A percentile compares a stretch with the other conserved stretches of the same genome.
These are phyloP conservation scores for Hypoxylon cercidicola DNA, from an alignment of 495 filamentous ascomycete genomes.

Conservation along the genomic window DNA sequence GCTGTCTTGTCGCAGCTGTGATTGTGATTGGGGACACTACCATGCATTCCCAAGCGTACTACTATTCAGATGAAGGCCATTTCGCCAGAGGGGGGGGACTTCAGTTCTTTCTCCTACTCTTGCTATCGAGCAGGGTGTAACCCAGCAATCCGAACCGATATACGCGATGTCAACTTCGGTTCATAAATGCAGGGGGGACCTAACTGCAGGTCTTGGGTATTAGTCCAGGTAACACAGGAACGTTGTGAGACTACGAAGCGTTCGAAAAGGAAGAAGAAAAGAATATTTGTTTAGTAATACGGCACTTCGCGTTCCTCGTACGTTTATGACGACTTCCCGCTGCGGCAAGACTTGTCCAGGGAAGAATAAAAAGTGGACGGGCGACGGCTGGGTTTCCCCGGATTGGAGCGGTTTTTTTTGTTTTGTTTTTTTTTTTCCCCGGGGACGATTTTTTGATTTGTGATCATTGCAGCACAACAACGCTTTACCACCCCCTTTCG, in stretches of 20 bases:
- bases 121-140: neutral
- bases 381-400: neutral
- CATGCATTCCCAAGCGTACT: conserved; percentile 1
- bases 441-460: conserved; percentile 45
- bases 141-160: too few relatives aligned
- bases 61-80: neutral
- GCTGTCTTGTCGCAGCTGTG: neutral
- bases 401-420: conserved; percentile 1
- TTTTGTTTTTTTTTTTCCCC: too few relatives aligned
- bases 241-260: too few relatives aligned
- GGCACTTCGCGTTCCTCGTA: conserved; percentile 3
- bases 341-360: neutral
- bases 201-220: too few relatives aligned
- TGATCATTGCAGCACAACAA: too few relatives aligned
- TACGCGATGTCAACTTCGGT: too few relatives aligned
- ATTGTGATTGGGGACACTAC: neutral
- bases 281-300: conserved; percentile 1
- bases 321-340: conserved; percentile 17
- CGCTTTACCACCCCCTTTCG: too few relatives aligned
- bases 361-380: neutral
- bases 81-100: neutral
- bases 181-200: too few relatives aligned
- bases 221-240: too few relatives aligned
- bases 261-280: too few relatives aligned
- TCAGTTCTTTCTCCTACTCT: neutral